Evolutionary conservation across 805 yeast species (phyloP).

Genomic region (Ogataea ganodermae): DNA sequence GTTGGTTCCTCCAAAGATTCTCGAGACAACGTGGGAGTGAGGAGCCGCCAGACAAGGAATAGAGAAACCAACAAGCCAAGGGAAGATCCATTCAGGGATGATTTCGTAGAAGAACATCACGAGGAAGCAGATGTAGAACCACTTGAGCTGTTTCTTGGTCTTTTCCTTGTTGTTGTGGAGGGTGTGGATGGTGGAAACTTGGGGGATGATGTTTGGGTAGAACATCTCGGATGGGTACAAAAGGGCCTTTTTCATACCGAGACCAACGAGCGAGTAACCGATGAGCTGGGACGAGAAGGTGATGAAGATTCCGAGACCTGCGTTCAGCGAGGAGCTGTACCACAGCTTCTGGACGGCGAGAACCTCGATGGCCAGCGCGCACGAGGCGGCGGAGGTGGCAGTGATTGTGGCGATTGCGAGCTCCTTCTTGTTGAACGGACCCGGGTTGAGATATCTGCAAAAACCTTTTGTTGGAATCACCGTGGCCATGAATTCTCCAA

Average conservation of each 20-base stretch:
- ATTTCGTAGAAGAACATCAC: slow-evolving; percentile 33
- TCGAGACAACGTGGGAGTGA: slow-evolving; percentile 29
- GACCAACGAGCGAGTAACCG: slow-evolving; percentile 35
- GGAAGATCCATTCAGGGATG: slow-evolving; percentile 36
- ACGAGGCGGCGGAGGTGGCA: slow-evolving; percentile 35
- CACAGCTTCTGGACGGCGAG: slow-evolving; percentile 37
- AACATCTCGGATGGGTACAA: slow-evolving; percentile 33
- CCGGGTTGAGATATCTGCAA: slow-evolving; percentile 39
- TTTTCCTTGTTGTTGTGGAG: slow-evolving; percentile 28
- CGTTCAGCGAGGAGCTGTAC: slow-evolving; percentile 29
- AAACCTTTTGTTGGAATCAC: slow-evolving; percentile 31
- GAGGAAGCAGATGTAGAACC: slow-evolving; percentile 28
- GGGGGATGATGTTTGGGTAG: slow-evolving; percentile 44
- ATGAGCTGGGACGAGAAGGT: slow-evolving; percentile 35
- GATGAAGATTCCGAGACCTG: slow-evolving; percentile 35
- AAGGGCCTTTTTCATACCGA: slow-evolving; percentile 29
- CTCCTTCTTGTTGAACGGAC: slow-evolving; percentile 48
- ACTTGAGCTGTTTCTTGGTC: slow-evolving; percentile 26
- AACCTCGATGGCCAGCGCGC: slow-evolving; percentile 35
- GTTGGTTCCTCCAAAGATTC: slow-evolving; percentile 36
- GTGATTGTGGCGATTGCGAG: slow-evolving; percentile 44
- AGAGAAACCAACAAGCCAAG: slow-evolving; percentile 33
- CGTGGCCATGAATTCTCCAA: slow-evolving; percentile 33
- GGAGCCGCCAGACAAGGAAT: slow-evolving; percentile 34
- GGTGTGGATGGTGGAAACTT: slow-evolving; percentile 28